Evolutionary conservation across 345 rosid genomes (phyloP).

Genomic region (Fremontodendron californicum): DNA sequence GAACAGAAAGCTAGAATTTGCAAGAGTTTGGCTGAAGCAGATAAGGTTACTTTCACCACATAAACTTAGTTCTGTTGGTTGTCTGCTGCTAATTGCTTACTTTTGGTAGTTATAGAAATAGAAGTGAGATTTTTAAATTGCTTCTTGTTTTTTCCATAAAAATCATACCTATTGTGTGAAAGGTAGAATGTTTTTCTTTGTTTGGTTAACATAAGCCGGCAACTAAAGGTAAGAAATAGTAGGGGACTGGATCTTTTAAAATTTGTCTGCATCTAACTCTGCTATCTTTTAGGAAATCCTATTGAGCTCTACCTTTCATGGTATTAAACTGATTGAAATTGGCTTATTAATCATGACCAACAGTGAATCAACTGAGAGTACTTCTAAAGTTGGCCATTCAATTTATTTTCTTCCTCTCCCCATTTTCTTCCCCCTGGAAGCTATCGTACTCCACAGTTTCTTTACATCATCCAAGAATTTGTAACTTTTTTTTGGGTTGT

Average conservation of each 20-base stretch:
- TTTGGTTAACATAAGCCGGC: neutral
- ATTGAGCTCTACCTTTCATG: neutral
- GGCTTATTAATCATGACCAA: neutral
- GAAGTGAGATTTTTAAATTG: neutral
- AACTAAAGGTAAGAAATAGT: neutral
- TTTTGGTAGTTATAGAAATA: neutral
- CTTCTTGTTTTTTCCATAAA: neutral
- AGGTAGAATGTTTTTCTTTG: neutral
- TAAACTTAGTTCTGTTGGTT: neutral
- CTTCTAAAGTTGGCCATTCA: neutral
- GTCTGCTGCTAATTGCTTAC: neutral
- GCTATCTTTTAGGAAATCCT: neutral
- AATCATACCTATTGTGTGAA: neutral
- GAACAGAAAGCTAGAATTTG: conserved; percentile 89
- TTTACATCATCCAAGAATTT: neutral
- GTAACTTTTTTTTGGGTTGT: neutral
- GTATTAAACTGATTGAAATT: neutral
- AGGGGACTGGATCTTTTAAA: neutral
- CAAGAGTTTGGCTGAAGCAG: conserved; percentile 70
- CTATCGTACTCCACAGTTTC: neutral
- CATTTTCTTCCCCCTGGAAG: no score
- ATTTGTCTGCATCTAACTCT: neutral
- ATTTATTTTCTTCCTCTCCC: neutral
- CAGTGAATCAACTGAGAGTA: neutral
- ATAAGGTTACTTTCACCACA: conserved; percentile 50